These are phyloP conservation scores for Pythium scleroteichum DNA, from an alignment of 352 stramenopile genomes.

Conservation along the genomic window DNA sequence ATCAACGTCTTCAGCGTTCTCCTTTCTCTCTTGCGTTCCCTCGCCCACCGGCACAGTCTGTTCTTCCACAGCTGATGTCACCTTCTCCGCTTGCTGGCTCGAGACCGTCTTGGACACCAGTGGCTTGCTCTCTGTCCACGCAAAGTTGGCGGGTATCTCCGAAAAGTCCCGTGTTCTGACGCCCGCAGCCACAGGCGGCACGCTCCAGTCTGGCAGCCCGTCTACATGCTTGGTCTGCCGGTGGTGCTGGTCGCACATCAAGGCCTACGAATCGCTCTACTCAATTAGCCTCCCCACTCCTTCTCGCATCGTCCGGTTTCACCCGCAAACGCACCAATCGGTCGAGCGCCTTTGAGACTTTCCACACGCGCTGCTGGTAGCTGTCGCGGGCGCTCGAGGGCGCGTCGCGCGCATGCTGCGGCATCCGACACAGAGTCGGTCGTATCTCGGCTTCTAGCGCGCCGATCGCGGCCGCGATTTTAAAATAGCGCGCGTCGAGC, in stretches of 20 bases:
- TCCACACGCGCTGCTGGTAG: constrained; percentile 44
- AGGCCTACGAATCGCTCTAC: constrained; percentile 25
- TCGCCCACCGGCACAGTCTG: background rate
- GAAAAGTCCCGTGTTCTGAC: constrained; percentile 28
- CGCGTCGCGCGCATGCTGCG: background rate
- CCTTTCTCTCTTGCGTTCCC: background rate
- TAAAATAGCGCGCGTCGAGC: constrained; percentile 7
- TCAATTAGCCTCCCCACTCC: background rate
- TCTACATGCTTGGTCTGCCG: constrained; percentile 45
- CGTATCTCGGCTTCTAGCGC: constrained; percentile 5
- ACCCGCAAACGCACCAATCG: constrained; percentile 18
- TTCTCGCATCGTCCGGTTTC: background rate
- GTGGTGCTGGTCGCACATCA: constrained; percentile 59
- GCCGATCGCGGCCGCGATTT: constrained; percentile 1
- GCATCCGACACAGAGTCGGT: background rate
- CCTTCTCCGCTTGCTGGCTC: background rate
- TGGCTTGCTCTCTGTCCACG: constrained; percentile 30
- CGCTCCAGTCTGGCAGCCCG: constrained; percentile 49
- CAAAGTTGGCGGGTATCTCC: constrained; percentile 47
- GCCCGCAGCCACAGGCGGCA: constrained; percentile 38
- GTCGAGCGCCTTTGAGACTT: constrained; percentile 54
- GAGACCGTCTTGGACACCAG: background rate
- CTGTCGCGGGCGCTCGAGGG: background rate
- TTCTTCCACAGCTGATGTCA: background rate
- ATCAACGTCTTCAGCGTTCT: background rate